Evolutionary conservation across 108 stramenopile genomes (phyloP).

Genomic region (Aurantiochytrium sp.): DNA sequence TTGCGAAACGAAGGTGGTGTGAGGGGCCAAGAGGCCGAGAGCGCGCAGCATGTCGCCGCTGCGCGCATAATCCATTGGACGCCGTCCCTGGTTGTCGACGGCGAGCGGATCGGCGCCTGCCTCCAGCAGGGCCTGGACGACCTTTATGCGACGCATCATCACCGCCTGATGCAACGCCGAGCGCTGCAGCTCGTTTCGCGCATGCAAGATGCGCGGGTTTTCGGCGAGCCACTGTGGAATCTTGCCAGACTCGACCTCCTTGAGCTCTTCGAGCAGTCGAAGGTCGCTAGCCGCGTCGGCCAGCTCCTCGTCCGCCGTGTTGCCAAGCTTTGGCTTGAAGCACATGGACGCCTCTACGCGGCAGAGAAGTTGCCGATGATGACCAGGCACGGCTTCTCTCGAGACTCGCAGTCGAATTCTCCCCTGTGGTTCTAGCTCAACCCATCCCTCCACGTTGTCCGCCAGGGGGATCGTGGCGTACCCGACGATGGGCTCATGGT

Average conservation of each 20-base stretch:
- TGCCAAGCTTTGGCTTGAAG: background rate
- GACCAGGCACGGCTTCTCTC: background rate
- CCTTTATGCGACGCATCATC: background rate
- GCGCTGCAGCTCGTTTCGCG: background rate
- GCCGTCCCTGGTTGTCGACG: background rate
- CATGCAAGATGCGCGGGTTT: background rate
- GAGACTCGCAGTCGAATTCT: background rate
- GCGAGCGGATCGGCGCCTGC: background rate
- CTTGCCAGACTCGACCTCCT: background rate
- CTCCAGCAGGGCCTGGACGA: background rate
- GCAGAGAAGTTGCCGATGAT: background rate
- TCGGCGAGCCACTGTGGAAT: background rate
- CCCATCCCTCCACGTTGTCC: background rate
- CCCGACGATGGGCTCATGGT: background rate
- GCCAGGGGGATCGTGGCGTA: background rate
- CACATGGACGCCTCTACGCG: background rate
- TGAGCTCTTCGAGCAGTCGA: background rate
- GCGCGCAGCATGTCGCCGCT: background rate
- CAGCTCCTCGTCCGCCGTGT: no score
- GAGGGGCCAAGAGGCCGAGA: background rate
- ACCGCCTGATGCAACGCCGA: background rate
- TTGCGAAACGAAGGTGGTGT: background rate
- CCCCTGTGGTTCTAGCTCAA: background rate
- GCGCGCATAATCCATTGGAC: background rate
- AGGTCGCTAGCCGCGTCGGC: background rate